These are phyloP conservation scores for Cicer yamashitae DNA, from an alignment of 306 rosid species.

Conservation along the genomic window DNA sequence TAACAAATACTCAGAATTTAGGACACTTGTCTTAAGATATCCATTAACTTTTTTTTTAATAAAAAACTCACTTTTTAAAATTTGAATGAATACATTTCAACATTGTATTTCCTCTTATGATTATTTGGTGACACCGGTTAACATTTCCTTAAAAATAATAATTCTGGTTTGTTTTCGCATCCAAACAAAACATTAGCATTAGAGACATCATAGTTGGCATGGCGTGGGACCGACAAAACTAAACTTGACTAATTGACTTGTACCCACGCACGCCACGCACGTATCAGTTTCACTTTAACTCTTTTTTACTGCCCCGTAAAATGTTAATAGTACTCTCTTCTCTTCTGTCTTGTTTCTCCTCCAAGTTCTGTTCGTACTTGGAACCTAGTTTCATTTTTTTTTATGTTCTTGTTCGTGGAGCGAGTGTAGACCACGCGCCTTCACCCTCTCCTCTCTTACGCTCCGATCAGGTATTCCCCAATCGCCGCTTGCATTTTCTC, in stretches of 20 bases:
- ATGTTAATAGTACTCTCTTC: background rate
- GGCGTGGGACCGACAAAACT: background rate
- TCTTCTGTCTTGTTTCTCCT: background rate
- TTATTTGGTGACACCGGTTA: no score
- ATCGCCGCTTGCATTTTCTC: background rate
- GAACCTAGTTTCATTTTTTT: background rate
- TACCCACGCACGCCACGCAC: background rate
- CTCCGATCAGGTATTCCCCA: constrained; percentile 45
- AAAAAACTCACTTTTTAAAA: no score
- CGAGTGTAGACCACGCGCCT: constrained; percentile 40
- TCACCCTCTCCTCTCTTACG: background rate
- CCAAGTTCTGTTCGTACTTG: background rate
- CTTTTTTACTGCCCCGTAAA: constrained; percentile 25
- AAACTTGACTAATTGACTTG: background rate
- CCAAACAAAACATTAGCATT: background rate
- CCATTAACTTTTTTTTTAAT: no score
- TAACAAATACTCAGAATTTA: no score
- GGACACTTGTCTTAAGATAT: no score
- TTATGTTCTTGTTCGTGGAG: background rate
- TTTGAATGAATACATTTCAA: no score
- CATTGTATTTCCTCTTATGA: no score
- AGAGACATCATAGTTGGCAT: background rate
- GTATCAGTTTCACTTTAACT: background rate
- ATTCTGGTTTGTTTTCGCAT: background rate
- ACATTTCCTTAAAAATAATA: no score